Evolutionary conservation across 2,329 filamentous ascomycete species (phyloP).

Genomic region (Hypoxylon sp.): DNA sequence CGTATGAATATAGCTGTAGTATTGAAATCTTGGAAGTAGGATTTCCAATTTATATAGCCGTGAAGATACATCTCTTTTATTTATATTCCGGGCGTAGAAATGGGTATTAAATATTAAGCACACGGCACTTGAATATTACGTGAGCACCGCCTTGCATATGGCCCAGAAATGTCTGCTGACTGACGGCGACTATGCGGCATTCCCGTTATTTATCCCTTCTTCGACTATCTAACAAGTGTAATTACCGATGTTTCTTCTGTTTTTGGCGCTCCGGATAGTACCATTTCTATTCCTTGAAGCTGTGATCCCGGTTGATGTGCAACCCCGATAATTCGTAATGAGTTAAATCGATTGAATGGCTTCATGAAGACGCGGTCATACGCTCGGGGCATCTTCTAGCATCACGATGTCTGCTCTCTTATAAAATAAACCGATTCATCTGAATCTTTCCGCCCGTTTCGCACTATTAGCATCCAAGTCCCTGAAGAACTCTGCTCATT

Average conservation of each 20-base stretch:
- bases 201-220: not conserved
- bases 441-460: not conserved
- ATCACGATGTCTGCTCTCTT: not conserved
- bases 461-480: not conserved
- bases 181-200: not conserved
- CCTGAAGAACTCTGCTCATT: not conserved
- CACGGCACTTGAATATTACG: not conserved
- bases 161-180: not conserved
- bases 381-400: not conserved
- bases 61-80: not conserved
- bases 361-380: not conserved
- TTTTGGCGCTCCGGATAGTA: not conserved
- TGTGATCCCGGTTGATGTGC: too few relatives aligned
- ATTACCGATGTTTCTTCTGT: not conserved
- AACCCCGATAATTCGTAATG: not conserved
- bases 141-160: not conserved
- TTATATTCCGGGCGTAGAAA: not conserved
- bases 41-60: too few relatives aligned
- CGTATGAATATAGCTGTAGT: not conserved
- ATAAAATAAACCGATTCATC: not conserved
- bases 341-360: not conserved
- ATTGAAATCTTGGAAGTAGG: not conserved
- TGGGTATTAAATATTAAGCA: not conserved
- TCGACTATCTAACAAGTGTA: not conserved
- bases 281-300: not conserved